Conservation (phyloP, 352 stramenopile species). For the Peronosclerospora sorghi region DNA sequence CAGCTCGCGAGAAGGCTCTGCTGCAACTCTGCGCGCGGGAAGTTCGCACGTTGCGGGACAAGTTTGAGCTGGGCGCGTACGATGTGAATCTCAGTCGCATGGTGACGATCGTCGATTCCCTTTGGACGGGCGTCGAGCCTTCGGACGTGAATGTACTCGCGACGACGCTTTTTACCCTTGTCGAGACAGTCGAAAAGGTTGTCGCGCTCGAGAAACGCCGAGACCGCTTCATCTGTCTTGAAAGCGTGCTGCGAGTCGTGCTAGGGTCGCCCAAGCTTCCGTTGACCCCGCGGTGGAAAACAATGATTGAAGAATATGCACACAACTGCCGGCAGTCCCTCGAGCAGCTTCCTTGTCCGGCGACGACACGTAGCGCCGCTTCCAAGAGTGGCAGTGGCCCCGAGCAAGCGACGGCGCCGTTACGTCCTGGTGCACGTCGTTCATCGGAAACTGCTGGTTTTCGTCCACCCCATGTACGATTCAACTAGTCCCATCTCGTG, state of each 20-base stretch:
- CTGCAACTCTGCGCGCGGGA: slow-evolving; percentile 19
- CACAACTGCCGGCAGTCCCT: slow-evolving; percentile 35
- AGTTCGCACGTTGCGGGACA: slow-evolving; percentile 24
- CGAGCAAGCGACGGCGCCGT: no score
- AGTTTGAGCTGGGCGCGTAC: slow-evolving; percentile 30
- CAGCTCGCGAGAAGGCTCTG: slow-evolving; percentile 6
- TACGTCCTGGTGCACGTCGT: no score
- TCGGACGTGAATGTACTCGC: slow-evolving; percentile 25
- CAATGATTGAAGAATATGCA: slow-evolving; percentile 30
- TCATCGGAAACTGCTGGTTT: no score
- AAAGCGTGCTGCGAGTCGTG: slow-evolving; percentile 30
- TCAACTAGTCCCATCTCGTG: slow-evolving; percentile 10
- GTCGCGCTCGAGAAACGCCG: slow-evolving; percentile 19
- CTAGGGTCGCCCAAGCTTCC: slow-evolving; percentile 15
- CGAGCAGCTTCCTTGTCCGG: slow-evolving; percentile 16
- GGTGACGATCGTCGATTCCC: slow-evolving; percentile 32
- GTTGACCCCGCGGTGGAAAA: slow-evolving; percentile 18
- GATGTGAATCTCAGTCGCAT: slow-evolving; percentile 34
- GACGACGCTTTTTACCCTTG: slow-evolving; percentile 26
- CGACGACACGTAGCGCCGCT: neutral
- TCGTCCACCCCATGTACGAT: no score
- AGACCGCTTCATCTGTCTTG: slow-evolving; percentile 40
- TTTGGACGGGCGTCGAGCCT: slow-evolving; percentile 26
- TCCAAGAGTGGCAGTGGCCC: no score
- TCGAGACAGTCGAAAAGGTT: slow-evolving; percentile 37